phyloP scores from a whole-genome alignment of 2,329 filamentous ascomycete species.

The Davidsoniella eucalypti region DNA sequence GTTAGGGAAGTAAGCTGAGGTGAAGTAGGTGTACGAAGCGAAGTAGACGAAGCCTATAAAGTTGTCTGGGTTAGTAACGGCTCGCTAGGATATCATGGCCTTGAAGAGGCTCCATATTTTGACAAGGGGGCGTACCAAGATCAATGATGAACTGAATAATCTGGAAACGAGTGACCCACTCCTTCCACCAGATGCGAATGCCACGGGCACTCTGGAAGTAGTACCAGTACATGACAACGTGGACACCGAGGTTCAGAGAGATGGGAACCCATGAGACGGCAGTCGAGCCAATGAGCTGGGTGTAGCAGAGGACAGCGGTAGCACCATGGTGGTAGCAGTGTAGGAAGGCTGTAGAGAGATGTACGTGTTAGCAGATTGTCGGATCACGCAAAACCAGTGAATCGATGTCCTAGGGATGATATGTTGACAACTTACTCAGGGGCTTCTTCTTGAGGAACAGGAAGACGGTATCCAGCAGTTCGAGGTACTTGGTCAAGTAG shows the following conservation, averaged over 20 bases:
- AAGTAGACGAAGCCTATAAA: constrained; percentile 84
- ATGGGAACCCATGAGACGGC: constrained; percentile 93
- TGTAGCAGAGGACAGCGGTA: constrained; percentile 94
- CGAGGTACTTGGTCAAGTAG: constrained; percentile 95
- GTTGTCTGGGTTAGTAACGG: background rate
- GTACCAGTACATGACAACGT: constrained; percentile 99
- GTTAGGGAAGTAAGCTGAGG: constrained; percentile 72
- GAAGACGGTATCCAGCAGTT: constrained; percentile 90
- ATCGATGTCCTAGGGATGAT: constrained; percentile 20
- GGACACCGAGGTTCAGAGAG: constrained; percentile 77
- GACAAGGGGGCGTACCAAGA: constrained; percentile 47
- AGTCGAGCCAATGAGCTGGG: constrained; percentile 82
- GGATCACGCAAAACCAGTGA: background rate
- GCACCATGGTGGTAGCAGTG: constrained; percentile 98
- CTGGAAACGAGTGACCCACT: constrained; percentile 96
- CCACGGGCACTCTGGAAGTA: constrained; percentile 98
- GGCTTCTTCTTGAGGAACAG: constrained; percentile 99
- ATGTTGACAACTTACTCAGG: constrained; percentile 31
- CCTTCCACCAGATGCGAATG: constrained; percentile 97
- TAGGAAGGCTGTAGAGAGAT: constrained; percentile 48
- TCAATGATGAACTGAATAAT: constrained; percentile 96
- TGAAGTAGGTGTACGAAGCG: constrained; percentile 97
- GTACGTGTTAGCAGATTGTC: background rate
- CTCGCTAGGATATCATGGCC: background rate
- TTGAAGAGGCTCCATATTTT: background rate